Evolutionary conservation across 768 basidiomycete genomes (phyloP), one percentile per base, ranked within the genome.

Genomic region (Neoboletus magnificus): DNA sequence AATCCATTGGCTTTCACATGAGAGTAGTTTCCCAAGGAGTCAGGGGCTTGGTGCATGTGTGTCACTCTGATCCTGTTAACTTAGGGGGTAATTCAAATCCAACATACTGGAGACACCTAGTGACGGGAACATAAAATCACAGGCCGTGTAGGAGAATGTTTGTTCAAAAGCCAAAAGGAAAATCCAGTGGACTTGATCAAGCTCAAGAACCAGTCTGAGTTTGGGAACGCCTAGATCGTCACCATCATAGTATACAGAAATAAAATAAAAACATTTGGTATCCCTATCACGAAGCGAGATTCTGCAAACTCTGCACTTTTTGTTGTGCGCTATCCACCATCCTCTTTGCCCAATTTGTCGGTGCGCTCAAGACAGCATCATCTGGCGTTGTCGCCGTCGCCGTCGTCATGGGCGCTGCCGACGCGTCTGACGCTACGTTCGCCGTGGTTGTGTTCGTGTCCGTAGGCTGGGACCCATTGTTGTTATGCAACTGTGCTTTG

Each of bases 341-440:
- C 27, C 45, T 48, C 46, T 58, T 61, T n/a, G 56, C 63, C 62
- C 62, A 64, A 32, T 25, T 64, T 12, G 54, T 60, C 13, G 62
- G 37, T 3, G 36, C 33, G 39, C 22, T 48, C 15, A 57, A n/a
- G 0, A 16, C 51, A n/a, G 61, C 55, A 4, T 23, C n/a, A n/a
- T n/a, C n/a, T n/a, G n/a, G n/a, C n/a, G n/a, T n/a, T n/a, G n/a
- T n/a, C n/a, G n/a, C n/a, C n/a, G n/a, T 46, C 11, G 49, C 27
- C 5, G 45, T 42, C 5, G 39, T 52, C 4, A 40, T n/a, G 7
- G 47, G 3, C 25, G n/a, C 15, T 4, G 54, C 36, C 15, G 48
- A 25, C 10, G 49, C 2, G 23, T 55, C 46, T 10, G 48, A 29
- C 23, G 12, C 16, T 15, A 5, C n/a, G 15, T 20, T 30, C 20